These are phyloP conservation scores for Golubevia pallescens DNA, from an alignment of 1,284 basidiomycete species.

Conservation along the genomic window DNA sequence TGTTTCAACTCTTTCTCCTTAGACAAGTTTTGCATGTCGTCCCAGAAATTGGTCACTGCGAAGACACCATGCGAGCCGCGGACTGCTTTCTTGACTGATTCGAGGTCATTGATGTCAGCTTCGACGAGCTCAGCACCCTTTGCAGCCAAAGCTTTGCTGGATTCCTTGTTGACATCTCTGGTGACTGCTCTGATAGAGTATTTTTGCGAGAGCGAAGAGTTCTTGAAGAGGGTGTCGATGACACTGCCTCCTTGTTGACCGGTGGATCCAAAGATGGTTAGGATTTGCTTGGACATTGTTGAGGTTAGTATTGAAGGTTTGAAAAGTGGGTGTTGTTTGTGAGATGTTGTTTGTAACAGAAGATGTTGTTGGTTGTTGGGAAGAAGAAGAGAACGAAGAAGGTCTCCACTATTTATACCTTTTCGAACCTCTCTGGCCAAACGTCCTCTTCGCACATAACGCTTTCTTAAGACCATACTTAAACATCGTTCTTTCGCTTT, in stretches of 20 bases:
- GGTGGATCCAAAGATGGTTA: constrained; percentile 32
- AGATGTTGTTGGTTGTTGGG: no score
- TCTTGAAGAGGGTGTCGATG: constrained; percentile 19
- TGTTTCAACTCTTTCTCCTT: constrained; percentile 23
- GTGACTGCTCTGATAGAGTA: constrained; percentile 27
- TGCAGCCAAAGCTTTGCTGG: constrained; percentile 15
- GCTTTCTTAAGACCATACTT: no score
- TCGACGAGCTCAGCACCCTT: constrained; percentile 22
- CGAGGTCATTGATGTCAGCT: constrained; percentile 20
- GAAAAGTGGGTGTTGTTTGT: no score
- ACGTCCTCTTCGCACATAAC: no score
- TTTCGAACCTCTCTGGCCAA: no score
- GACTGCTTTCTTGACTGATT: constrained; percentile 16
- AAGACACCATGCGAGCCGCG: constrained; percentile 23
- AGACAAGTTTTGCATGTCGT: constrained; percentile 6
- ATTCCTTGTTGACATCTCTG: constrained; percentile 20
- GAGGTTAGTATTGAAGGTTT: no score
- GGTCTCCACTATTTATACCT: no score
- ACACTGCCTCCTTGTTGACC: constrained; percentile 28
- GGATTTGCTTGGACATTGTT: constrained; percentile 3
- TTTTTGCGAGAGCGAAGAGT: constrained; percentile 14
- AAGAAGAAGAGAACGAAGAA: no score
- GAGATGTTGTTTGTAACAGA: no score
- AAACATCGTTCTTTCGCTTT: no score
- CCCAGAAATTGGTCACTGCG: constrained; percentile 33